phyloP scores from a whole-genome alignment of 495 filamentous ascomycete genomes.

The Trichoderma reesei region DNA sequence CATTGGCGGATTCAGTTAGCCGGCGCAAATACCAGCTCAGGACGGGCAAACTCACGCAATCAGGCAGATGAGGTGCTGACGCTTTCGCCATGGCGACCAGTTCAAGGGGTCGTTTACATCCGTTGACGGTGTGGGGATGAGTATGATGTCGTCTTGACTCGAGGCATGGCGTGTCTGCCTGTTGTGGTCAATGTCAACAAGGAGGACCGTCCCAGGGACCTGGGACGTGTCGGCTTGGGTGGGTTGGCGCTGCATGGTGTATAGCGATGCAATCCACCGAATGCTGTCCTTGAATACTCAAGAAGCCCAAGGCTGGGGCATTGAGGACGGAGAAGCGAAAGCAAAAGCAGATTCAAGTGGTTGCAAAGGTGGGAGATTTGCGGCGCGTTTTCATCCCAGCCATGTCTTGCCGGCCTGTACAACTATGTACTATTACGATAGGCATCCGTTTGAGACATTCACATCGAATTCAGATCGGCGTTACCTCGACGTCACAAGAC shows the following conservation, averaged over 20 bases:
- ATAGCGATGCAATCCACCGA: background rate
- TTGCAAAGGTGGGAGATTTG: background rate
- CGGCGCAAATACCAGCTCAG: conserved; percentile 16
- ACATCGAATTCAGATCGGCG: background rate
- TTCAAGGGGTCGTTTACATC: conserved; percentile 54
- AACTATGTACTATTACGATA: too few relatives aligned
- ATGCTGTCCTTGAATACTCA: background rate
- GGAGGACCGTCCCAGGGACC: conserved; percentile 45
- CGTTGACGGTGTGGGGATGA: conserved; percentile 48
- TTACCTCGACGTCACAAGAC: conserved; percentile 5
- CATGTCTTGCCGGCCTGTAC: background rate
- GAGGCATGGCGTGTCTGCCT: conserved; percentile 33
- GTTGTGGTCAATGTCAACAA: conserved; percentile 40
- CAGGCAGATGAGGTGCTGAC: conserved; percentile 12
- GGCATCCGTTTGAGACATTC: background rate
- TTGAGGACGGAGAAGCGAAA: background rate
- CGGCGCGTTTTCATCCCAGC: background rate
- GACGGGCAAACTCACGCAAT: background rate
- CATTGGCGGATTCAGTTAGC: too few relatives aligned
- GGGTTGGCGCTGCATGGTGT: background rate
- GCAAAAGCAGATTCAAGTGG: background rate
- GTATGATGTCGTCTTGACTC: conserved; percentile 42
- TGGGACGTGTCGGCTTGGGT: conserved; percentile 29
- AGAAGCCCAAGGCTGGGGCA: background rate
- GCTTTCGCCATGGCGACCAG: conserved; percentile 47